Evolutionary conservation across 2,329 filamentous ascomycete species (phyloP), one percentile per base, ranked within the genome.

Genomic region (Fusarium devonianum): DNA sequence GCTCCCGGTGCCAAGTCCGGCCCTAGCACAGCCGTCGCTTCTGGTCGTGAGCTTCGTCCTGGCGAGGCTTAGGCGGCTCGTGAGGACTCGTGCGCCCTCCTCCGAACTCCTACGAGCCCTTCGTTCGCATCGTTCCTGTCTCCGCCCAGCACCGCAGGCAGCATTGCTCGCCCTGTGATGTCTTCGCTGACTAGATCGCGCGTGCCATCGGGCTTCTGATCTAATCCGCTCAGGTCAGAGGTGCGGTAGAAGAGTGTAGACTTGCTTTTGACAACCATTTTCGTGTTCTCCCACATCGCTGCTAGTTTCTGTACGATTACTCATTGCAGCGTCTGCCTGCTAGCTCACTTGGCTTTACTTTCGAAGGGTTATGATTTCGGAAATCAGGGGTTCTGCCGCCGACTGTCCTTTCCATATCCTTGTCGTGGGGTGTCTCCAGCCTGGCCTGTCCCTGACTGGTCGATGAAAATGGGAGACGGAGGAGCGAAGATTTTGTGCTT

Each of bases 21-120:
- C 25, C 71, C 75, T 18, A 66, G 70, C 46, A 71, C 75, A 11
- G 78, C 74, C 52, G 70, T 77, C 65, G 76, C 79, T 19, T 76
- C 78, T 17, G 84, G 86, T 51, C 83, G 87, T 56, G 80, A 86
- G 46, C 47, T 78, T 53, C 78, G 75, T 62, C 71, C 72, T 51
- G 71, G 71, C 59, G 73, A 75, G 47, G 68, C 74, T 53, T 76
- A 75, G 71, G 66, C 56, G 52, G 68, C 64, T 64, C 64, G 60
- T 55, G 58, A 63, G 40, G 63, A 58, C 50, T 65, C 56, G 17
- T 47, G 52, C 42, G 56, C 60, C 48, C 52, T 62, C 42, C 56
- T 66, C 35, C 37, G 36, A 43, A 23, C 30, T 38, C 32, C 43
- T 37, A 32, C 38, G 46, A 47, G 45, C 19, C 35, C 52, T 25